Conservation (phyloP, 73 alveolate species). For the Tetrahymena elliotti region DNA sequence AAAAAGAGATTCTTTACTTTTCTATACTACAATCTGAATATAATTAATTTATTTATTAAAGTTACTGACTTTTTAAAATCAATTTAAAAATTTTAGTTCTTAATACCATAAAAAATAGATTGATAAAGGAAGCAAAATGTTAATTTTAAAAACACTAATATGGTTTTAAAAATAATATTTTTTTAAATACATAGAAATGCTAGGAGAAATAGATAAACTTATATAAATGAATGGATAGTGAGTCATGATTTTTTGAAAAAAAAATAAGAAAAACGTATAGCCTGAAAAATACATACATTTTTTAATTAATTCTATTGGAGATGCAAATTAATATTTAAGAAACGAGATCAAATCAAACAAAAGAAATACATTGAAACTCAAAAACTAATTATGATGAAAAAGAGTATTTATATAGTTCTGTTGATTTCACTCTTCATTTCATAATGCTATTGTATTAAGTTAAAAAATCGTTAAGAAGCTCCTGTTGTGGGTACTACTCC, state of each 20-base stretch:
- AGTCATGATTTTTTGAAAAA: not conserved
- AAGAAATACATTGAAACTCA: not conserved
- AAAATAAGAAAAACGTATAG: not conserved
- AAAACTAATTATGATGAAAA: not conserved
- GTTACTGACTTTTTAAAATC: too few relatives aligned
- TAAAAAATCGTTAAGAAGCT: not conserved
- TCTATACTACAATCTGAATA: not conserved
- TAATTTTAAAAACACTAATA: too few relatives aligned
- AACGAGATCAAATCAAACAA: not conserved
- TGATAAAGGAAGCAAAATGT: too few relatives aligned
- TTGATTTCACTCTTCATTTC: not conserved
- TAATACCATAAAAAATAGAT: too few relatives aligned
- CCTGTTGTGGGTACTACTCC: not conserved
- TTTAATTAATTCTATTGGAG: not conserved
- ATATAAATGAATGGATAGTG: not conserved
- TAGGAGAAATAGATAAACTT: not conserved
- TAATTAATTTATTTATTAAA: too few relatives aligned
- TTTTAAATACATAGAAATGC: not conserved
- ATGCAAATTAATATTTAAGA: not conserved
- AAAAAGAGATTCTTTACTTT: too few relatives aligned
- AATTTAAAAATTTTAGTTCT: too few relatives aligned
- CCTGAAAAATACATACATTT: not conserved
- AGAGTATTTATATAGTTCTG: not conserved
- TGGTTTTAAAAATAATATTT: too few relatives aligned
- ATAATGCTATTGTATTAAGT: not conserved